These are phyloP conservation scores for Ulvella scutata DNA, from an alignment of 139 green algal genomes.

Conservation along the genomic window DNA sequence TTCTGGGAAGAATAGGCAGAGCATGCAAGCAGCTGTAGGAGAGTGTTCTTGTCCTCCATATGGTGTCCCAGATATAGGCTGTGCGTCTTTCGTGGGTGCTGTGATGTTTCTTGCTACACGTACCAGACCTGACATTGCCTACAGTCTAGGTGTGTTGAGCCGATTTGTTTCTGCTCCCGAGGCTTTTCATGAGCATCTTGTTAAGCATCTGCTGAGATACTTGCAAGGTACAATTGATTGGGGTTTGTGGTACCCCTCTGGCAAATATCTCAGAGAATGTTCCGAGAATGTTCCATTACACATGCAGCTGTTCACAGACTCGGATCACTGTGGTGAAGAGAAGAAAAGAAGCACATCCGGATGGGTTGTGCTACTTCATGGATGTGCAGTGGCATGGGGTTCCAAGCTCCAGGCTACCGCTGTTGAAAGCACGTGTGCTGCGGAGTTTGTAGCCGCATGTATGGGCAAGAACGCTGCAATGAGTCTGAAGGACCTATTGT, in stretches of 20 bases:
- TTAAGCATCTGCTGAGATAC: constrained; percentile 15
- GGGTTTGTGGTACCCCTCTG: no score
- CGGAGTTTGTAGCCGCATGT: no score
- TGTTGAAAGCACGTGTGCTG: constrained; percentile 16
- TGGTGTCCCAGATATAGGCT: background rate
- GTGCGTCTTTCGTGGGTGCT: constrained; percentile 16
- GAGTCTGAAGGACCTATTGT: background rate
- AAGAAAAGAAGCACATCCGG: constrained; percentile 19
- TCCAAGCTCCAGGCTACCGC: constrained; percentile 17
- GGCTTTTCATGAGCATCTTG: constrained; percentile 14
- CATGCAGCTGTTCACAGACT: constrained; percentile 20
- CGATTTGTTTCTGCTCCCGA: constrained; percentile 17
- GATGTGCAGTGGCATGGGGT: constrained; percentile 16
- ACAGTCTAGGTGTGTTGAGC: constrained; percentile 17
- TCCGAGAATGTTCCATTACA: constrained; percentile 12
- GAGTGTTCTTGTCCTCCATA: background rate
- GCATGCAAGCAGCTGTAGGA: background rate
- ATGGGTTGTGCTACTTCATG: constrained; percentile 20
- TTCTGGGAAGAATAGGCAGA: no score
- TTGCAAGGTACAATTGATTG: constrained; percentile 6
- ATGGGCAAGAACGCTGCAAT: constrained; percentile 15
- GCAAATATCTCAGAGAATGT: background rate
- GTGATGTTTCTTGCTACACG: constrained; percentile 11
- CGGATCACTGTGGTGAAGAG: no score
- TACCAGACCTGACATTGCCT: constrained; percentile 21